Conservation (phyloP, 2,329 filamentous ascomycete genomes). For the Microcera coccophila region DNA sequence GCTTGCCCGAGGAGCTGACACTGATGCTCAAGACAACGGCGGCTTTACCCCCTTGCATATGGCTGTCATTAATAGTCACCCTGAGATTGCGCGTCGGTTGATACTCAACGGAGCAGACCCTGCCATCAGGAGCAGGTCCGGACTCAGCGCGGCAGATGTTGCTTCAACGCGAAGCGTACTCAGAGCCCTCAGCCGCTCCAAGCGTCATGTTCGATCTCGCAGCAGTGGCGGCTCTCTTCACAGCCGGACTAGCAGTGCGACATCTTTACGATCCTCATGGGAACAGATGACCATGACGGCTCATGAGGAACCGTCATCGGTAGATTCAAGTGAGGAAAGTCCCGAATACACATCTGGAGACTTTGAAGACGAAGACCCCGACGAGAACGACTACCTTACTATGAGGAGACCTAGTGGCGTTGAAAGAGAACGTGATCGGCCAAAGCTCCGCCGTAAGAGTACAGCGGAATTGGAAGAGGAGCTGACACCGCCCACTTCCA, state of each 20-base stretch:
- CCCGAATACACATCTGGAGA: constrained; percentile 45
- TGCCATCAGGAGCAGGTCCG: constrained; percentile 63
- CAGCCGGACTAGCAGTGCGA: constrained; percentile 63
- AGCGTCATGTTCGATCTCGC: constrained; percentile 60
- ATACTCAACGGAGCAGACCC: constrained; percentile 71
- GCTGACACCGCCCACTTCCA: constrained; percentile 53
- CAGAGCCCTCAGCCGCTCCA: constrained; percentile 58
- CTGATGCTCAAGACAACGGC: constrained; percentile 69
- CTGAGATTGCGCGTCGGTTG: constrained; percentile 71
- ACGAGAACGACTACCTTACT: constrained; percentile 34
- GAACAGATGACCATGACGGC: constrained; percentile 45
- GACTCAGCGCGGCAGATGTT: constrained; percentile 68
- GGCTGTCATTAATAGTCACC: constrained; percentile 70
- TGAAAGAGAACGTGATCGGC: constrained; percentile 31
- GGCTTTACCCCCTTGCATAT: constrained; percentile 81
- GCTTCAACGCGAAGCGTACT: constrained; percentile 62
- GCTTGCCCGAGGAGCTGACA: constrained; percentile 72
- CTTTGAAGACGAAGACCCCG: constrained; percentile 40
- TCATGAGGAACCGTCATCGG: constrained; percentile 36
- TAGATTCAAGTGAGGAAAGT: constrained; percentile 41
- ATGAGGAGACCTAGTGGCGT: constrained; percentile 34
- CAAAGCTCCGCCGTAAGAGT: constrained; percentile 36
- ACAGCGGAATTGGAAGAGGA: constrained; percentile 32
- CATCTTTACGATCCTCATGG: constrained; percentile 65
- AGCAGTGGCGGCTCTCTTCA: constrained; percentile 62